Conservation (phyloP, 129 eudicot genomes). For the Saposhnikovia divaricata region DNA sequence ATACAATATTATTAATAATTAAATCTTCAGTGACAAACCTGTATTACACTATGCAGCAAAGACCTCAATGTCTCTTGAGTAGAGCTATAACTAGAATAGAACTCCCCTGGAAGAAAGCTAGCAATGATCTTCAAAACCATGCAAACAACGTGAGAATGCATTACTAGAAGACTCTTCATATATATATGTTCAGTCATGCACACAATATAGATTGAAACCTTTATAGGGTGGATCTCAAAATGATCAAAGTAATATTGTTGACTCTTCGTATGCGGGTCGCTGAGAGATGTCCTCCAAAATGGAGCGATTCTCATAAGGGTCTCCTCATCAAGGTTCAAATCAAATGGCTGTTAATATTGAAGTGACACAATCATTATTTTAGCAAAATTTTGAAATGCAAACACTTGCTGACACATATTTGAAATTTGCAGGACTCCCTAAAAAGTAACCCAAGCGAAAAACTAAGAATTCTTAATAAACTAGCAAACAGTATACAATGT, state of each 20-base stretch:
- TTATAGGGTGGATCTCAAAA: slow-evolving; percentile 96
- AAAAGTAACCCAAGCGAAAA: not conserved
- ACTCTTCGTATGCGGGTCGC: slow-evolving; percentile 68
- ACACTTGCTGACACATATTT: not conserved
- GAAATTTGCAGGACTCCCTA: not conserved
- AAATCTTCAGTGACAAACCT: slow-evolving; percentile 36
- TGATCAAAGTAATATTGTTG: slow-evolving; percentile 92
- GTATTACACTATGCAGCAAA: slow-evolving; percentile 85
- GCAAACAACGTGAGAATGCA: slow-evolving; percentile 14
- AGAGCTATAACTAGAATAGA: slow-evolving; percentile 70
- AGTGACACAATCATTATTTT: slow-evolving; percentile 7
- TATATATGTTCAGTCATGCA: not conserved
- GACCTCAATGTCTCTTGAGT: slow-evolving; percentile 89
- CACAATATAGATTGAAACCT: slow-evolving; percentile 36
- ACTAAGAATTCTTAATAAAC: not conserved
- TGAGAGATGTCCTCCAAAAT: slow-evolving; percentile 89
- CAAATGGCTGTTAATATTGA: slow-evolving; percentile 67
- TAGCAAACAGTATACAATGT: not conserved
- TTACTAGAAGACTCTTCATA: not conserved
- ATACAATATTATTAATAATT: not conserved
- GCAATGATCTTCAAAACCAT: slow-evolving; percentile 63
- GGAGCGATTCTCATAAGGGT: slow-evolving; percentile 88
- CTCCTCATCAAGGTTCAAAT: slow-evolving; percentile 94
- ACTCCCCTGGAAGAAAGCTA: slow-evolving; percentile 93
- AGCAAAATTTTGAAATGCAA: not conserved